phyloP scores from a whole-genome alignment of 768 basidiomycete genomes.

The Amanita jacksonii region DNA sequence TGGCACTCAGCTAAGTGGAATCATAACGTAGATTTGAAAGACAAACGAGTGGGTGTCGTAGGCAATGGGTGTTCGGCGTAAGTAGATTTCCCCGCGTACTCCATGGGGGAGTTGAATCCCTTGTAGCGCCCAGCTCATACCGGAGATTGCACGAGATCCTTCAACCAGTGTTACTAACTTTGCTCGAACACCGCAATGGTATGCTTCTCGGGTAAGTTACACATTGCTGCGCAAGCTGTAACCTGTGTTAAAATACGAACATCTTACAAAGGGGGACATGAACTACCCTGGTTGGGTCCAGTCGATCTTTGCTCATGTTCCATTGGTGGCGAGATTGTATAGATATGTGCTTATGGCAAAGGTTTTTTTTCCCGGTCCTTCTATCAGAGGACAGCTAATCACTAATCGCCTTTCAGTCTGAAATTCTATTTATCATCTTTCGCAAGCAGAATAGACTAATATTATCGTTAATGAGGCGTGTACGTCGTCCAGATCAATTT shows the following conservation, averaged over 20 bases:
- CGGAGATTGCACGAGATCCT: constrained; percentile 39
- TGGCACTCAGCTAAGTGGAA: constrained; percentile 53
- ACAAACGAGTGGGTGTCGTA: constrained; percentile 49
- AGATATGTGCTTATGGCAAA: constrained; percentile 37
- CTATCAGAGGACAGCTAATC: background rate
- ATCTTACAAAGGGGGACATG: constrained; percentile 24
- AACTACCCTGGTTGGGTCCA: constrained; percentile 34
- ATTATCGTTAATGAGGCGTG: constrained; percentile 21
- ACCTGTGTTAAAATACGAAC: background rate
- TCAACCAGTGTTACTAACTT: constrained; percentile 47
- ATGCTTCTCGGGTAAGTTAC: constrained; percentile 35
- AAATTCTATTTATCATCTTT: constrained; percentile 28
- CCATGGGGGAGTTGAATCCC: background rate
- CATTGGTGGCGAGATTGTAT: constrained; percentile 38
- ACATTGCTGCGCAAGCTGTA: background rate
- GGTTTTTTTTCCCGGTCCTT: constrained; percentile 26
- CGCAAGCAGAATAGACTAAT: constrained; percentile 27
- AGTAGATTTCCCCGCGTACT: constrained; percentile 11
- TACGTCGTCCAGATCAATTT: background rate
- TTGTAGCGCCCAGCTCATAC: constrained; percentile 50
- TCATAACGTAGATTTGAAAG: constrained; percentile 40
- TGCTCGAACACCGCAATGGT: constrained; percentile 53
- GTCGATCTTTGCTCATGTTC: constrained; percentile 47
- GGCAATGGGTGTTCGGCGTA: constrained; percentile 57
- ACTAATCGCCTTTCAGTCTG: constrained; percentile 20